These are phyloP conservation scores for Collybiopsis confluens DNA, from an alignment of 768 basidiomycete genomes.

Conservation along the genomic window DNA sequence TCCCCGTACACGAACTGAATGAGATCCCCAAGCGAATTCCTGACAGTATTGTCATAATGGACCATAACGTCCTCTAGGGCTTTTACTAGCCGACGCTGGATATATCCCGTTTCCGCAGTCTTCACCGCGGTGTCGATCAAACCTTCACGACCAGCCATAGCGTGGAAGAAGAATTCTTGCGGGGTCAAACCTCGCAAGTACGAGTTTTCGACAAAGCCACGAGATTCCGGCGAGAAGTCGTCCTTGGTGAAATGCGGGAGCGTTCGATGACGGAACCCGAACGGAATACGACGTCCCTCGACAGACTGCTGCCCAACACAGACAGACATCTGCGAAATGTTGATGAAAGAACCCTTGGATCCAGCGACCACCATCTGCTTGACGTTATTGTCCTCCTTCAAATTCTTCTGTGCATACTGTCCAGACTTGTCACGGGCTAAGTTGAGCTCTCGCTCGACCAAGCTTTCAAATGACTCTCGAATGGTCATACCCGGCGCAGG, in stretches of 20 bases:
- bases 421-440: conserved; percentile 93
- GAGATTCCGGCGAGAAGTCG: conserved; percentile 95
- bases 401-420: conserved; percentile 91
- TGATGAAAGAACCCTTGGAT: conserved; percentile 98
- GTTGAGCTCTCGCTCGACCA: conserved; percentile 88
- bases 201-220: conserved; percentile 98
- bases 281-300: conserved; percentile 96
- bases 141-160: conserved; percentile 99
- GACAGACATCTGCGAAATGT: conserved; percentile 99
- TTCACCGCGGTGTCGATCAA: conserved; percentile 99
- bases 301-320: conserved; percentile 98
- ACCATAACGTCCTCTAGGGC: conserved; percentile 97
- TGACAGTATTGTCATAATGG: conserved; percentile 95
- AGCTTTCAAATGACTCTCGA: conserved; percentile 95
- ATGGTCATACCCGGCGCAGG: conserved; percentile 97
- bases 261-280: conserved; percentile 95
- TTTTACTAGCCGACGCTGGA: conserved; percentile 96
- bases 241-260: conserved; percentile 98
- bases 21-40: conserved; percentile 95
- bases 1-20: conserved; percentile 97
- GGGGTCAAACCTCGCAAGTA: conserved; percentile 95
- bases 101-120: conserved; percentile 99
- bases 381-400: conserved; percentile 99
- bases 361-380: conserved; percentile 99
- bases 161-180: conserved; percentile 99